These are phyloP conservation scores for Datisca glomerata DNA, from an alignment of 306 rosid species.

Conservation along the genomic window DNA sequence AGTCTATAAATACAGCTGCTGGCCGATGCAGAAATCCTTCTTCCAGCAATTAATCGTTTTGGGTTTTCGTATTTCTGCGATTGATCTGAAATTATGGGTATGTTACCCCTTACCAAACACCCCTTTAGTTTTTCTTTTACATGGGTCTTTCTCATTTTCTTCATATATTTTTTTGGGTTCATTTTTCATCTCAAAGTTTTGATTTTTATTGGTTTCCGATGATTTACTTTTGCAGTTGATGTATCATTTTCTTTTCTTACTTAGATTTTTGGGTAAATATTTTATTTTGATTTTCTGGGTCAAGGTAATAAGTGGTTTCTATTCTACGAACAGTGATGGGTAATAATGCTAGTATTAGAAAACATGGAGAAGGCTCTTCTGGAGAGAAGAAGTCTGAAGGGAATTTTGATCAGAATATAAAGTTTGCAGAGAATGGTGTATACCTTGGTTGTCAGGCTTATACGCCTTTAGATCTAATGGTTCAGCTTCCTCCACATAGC, in stretches of 20 bases:
- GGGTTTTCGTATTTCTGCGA: not conserved
- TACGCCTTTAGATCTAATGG: slow-evolving; percentile 12
- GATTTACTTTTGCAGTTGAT: not conserved
- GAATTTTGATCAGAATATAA: slow-evolving; percentile 22
- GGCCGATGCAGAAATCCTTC: too few relatives aligned
- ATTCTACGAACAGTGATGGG: slow-evolving; percentile 30
- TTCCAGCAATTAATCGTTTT: slow-evolving; percentile 9
- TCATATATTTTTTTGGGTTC: too few relatives aligned
- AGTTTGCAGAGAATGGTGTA: slow-evolving; percentile 10
- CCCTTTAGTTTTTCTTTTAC: too few relatives aligned
- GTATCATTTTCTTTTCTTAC: too few relatives aligned
- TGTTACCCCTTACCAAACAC: not conserved
- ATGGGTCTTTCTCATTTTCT: too few relatives aligned
- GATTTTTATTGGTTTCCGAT: not conserved
- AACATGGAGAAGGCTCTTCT: slow-evolving; percentile 35
- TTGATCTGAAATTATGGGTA: not conserved
- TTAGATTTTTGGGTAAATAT: not conserved
- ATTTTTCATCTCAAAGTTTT: too few relatives aligned
- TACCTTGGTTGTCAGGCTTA: slow-evolving; percentile 1
- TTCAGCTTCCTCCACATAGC: slow-evolving; percentile 16
- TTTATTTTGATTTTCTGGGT: slow-evolving; percentile 7
- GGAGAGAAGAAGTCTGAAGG: slow-evolving; percentile 22
- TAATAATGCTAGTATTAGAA: slow-evolving; percentile 22
- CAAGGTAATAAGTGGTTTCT: slow-evolving; percentile 7
- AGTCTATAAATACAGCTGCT: too few relatives aligned